Evolutionary conservation across 2,329 filamentous ascomycete genomes (phyloP), one percentile per base, ranked within the genome.

Genomic region (Fusarium buxicola): DNA sequence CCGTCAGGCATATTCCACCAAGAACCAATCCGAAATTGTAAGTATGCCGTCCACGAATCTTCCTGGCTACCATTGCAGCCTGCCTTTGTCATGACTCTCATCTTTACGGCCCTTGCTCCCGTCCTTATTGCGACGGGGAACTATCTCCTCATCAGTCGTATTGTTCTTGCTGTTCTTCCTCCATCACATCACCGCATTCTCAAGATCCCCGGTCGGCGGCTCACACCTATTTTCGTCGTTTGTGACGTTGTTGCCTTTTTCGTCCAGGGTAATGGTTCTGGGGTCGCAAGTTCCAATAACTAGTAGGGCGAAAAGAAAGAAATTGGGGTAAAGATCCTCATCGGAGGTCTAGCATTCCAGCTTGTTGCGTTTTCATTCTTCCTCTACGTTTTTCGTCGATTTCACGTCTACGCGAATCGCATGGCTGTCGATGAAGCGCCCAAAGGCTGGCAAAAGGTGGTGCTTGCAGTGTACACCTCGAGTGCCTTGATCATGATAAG

Each of bases 111-210:
- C 11, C 73, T 84, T 35, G 80, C 81, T 0, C 82, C 82, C 0
- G 74, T 83, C 36, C 76, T 84, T 47, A 69, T 83, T 44, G 80
- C 80, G 13, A 82, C 82, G 1, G 81, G 79, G 2, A 80, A 83
- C 52, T 84, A 84, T 68, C 75, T 84, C 48, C 76, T 84, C 40
- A 78, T 84, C 47, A 80, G 78, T n/a, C 76, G 79, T 11, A 70
- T 84, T 7, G 78, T 82, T 50, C 69, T 75, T 10, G 67, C 71
- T 10, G 75, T 76, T 9, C 73, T 81, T 1, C 75, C 76, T 2
- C 53, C 61, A 0, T 58, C 68, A 0, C 67, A 69, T 2, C 77
- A 78, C 21, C 71, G 61, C 7, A 73, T 79, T 25, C 74, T 79
- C 38, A 73, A 70, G 6, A 73, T 81, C 18, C 72, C 69, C 3